Evolutionary conservation across 176 grass and related monocot species (phyloP).

Genomic region (Phragmites australis): DNA sequence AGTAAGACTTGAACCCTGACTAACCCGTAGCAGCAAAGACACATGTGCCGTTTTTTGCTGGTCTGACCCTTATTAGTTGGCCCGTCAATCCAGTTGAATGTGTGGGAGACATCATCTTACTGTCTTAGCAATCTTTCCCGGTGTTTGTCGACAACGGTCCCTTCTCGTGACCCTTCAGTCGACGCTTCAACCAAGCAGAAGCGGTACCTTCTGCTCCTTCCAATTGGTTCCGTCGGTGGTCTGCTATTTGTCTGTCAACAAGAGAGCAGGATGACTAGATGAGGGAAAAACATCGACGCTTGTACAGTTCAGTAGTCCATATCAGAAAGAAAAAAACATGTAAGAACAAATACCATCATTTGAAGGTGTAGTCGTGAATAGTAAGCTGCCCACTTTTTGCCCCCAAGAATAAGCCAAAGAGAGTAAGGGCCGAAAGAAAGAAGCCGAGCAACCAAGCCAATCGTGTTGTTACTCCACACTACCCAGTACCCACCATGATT

Average conservation of each 20-base stretch:
- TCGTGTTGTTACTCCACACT: slow-evolving; percentile 26
- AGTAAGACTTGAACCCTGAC: background rate
- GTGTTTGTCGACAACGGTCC: background rate
- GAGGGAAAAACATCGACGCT: background rate
- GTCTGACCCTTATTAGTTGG: background rate
- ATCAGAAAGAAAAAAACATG: background rate
- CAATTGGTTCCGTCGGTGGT: background rate
- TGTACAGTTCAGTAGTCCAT: background rate
- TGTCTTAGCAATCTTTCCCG: background rate
- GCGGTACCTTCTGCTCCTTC: background rate
- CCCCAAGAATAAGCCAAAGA: too few relatives aligned
- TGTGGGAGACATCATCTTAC: background rate
- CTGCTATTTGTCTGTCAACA: background rate
- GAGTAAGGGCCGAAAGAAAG: background rate
- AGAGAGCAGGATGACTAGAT: background rate
- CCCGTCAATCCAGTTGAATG: background rate
- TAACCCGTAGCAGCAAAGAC: background rate
- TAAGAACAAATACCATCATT: slow-evolving; percentile 5
- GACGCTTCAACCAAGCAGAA: background rate
- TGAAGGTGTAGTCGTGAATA: background rate
- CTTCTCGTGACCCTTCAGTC: background rate
- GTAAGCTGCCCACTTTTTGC: background rate
- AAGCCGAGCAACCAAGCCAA: background rate
- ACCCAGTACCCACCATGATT: slow-evolving; percentile 8
- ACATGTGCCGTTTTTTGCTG: too few relatives aligned